Conservation (phyloP, 1,284 basidiomycete genomes). For the Neonothopanus nambi region DNA sequence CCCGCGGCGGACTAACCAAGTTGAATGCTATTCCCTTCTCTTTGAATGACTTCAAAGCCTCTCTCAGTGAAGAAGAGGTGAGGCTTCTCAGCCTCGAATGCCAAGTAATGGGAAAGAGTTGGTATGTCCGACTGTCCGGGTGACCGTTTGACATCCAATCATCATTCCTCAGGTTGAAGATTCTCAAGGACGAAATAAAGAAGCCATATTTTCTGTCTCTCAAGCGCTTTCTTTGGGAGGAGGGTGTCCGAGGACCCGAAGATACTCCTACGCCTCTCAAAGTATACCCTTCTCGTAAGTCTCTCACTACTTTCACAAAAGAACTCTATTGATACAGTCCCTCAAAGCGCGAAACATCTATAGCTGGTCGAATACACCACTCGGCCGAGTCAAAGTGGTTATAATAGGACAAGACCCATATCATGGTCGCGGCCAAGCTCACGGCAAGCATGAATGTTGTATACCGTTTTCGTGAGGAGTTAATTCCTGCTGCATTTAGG, state of each 20-base stretch:
- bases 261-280: constrained; percentile 46
- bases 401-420: constrained; percentile 84
- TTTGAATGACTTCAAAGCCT: constrained; percentile 50
- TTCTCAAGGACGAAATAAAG: constrained; percentile 70
- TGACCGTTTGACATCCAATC: constrained; percentile 1
- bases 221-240: constrained; percentile 68
- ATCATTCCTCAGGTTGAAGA: constrained; percentile 55
- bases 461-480: not conserved
- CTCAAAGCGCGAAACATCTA: constrained; percentile 70
- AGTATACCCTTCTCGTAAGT: constrained; percentile 67
- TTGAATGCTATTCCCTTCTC: constrained; percentile 75
- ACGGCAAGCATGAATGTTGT: constrained; percentile 45
- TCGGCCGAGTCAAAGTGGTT: constrained; percentile 77
- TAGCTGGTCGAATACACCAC: constrained; percentile 78
- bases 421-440: constrained; percentile 67
- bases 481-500: constrained; percentile 40
- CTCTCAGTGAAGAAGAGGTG: constrained; percentile 58
- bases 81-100: constrained; percentile 65
- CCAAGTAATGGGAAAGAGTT: constrained; percentile 71
- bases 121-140: constrained; percentile 43
- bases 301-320: constrained; percentile 4
- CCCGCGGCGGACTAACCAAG: constrained; percentile 22
- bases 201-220: constrained; percentile 75
- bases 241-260: constrained; percentile 60
- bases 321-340: constrained; percentile 7